Percentiles rank a stretch among this genome's conserved stretches.
phyloP scores from a whole-genome alignment of 331 rosid species.

The Ulmus americana region DNA sequence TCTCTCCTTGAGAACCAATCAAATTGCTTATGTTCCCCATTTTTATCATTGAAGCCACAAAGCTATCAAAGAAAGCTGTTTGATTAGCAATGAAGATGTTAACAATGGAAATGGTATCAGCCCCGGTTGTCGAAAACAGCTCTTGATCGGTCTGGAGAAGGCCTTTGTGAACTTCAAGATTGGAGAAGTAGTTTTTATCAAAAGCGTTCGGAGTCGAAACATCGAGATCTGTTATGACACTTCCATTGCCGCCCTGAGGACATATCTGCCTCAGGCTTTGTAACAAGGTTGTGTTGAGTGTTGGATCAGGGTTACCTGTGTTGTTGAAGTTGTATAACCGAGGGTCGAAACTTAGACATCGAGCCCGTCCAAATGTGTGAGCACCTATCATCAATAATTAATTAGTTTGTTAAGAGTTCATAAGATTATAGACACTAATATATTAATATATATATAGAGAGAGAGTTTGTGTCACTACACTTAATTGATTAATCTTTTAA shows the following conservation, averaged over 20 bases:
- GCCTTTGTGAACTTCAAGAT: constrained; percentile 25
- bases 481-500: too few species aligned
- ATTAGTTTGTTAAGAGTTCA: too few species aligned
- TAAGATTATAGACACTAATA: too few species aligned
- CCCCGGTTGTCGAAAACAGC: constrained; percentile 28
- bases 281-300: constrained; percentile 8
- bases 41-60: constrained; percentile 30
- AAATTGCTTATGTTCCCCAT: constrained; percentile 30
- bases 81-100: constrained; percentile 23
- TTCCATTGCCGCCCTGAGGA: constrained; percentile 1
- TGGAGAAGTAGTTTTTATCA: constrained; percentile 34
- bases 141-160: constrained; percentile 34
- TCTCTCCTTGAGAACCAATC: constrained; percentile 31
- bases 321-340: constrained; percentile 21
- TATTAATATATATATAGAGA: too few species aligned
- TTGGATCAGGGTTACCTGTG: constrained; percentile 25
- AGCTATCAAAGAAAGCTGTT: constrained; percentile 24
- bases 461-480: too few species aligned
- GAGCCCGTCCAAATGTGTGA: constrained; percentile 38
- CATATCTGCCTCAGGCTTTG: constrained; percentile 24
- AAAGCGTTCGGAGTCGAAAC: constrained; percentile 20
- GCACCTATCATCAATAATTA: constrained; percentile 19
- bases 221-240: constrained; percentile 21
- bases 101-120: constrained; percentile 25
- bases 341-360: background rate